A percentile compares a stretch with the other conserved stretches of the same genome.
These are phyloP conservation scores for Agrocybe chaxingu DNA, from an alignment of 768 basidiomycete species.

Conservation along the genomic window DNA sequence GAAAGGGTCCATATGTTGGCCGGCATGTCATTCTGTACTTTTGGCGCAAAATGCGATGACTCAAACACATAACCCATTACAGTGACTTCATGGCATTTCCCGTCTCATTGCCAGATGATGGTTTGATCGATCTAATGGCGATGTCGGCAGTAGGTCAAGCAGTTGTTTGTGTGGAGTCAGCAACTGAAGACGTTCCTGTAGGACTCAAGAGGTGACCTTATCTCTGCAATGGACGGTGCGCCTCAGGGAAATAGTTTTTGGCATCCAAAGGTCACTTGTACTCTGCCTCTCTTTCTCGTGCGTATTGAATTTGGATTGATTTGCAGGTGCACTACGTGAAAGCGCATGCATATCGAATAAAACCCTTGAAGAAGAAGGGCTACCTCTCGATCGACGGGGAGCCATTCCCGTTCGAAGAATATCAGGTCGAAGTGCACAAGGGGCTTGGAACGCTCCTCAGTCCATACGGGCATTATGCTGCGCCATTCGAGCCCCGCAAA, in stretches of 20 bases:
- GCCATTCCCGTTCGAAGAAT: conserved; percentile 67
- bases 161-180: background rate
- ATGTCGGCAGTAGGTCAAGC: conserved; percentile 55
- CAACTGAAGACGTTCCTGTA: conserved; percentile 16
- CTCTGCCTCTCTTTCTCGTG: background rate
- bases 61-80: background rate
- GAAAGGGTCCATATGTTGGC: conserved; percentile 75
- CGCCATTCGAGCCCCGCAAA: conserved; percentile 40
- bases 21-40: conserved; percentile 35
- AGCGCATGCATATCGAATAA: conserved; percentile 69
- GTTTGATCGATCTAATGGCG: conserved; percentile 67
- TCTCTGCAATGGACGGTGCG: conserved; percentile 57
- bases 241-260: conserved; percentile 61
- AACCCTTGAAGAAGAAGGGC: conserved; percentile 52
- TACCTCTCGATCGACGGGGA: conserved; percentile 78
- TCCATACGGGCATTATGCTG: conserved; percentile 56
- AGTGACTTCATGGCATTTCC: conserved; percentile 85
- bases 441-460: conserved; percentile 66
- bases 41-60: background rate
- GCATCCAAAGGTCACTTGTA: conserved; percentile 48
- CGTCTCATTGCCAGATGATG: conserved; percentile 75
- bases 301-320: background rate
- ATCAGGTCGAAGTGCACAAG: conserved; percentile 73
- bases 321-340: conserved; percentile 68
- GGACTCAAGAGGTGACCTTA: conserved; percentile 48